Percentiles rank a stretch among this genome's conserved stretches.
phyloP scores from a whole-genome alignment of 2,329 filamentous ascomycete genomes.

The Sclerotinia sclerotiorum region DNA sequence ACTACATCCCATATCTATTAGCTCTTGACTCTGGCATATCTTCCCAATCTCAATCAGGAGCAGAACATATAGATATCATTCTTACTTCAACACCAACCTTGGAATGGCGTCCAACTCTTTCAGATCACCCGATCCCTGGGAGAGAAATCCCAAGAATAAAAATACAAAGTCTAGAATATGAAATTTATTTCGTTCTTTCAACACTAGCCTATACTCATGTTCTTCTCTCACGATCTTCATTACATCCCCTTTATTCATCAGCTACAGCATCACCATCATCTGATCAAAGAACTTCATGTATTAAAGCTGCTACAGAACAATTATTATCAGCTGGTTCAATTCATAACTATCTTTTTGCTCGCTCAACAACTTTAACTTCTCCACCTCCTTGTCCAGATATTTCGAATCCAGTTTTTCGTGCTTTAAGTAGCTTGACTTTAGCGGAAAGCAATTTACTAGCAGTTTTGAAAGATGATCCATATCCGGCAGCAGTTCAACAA shows the following conservation, averaged over 20 bases:
- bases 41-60: conserved; percentile 48
- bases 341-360: conserved; percentile 67
- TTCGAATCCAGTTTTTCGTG: conserved; percentile 52
- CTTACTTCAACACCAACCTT: conserved; percentile 61
- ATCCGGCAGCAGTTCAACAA: conserved; percentile 78
- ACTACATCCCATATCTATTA: conserved; percentile 82
- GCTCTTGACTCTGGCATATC: conserved; percentile 73
- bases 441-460: conserved; percentile 89
- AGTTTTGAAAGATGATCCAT: conserved; percentile 92
- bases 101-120: conserved; percentile 82
- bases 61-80: conserved; percentile 67
- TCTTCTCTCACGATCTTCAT: conserved; percentile 67
- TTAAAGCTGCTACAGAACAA: conserved; percentile 72
- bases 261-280: conserved; percentile 58
- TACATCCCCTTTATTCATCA: conserved; percentile 72
- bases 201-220: conserved; percentile 75
- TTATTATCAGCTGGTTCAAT: conserved; percentile 77
- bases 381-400: conserved; percentile 53
- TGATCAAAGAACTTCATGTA: conserved; percentile 67
- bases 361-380: conserved; percentile 48
- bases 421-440: conserved; percentile 65
- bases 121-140: conserved; percentile 61
- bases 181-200: conserved; percentile 76
- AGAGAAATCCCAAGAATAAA: conserved; percentile 66
- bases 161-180: conserved; percentile 74